Percentiles rank a stretch among this genome's conserved stretches.
These are phyloP conservation scores for Acacia melanoxylon DNA, from an alignment of 306 rosid species.

Conservation along the genomic window DNA sequence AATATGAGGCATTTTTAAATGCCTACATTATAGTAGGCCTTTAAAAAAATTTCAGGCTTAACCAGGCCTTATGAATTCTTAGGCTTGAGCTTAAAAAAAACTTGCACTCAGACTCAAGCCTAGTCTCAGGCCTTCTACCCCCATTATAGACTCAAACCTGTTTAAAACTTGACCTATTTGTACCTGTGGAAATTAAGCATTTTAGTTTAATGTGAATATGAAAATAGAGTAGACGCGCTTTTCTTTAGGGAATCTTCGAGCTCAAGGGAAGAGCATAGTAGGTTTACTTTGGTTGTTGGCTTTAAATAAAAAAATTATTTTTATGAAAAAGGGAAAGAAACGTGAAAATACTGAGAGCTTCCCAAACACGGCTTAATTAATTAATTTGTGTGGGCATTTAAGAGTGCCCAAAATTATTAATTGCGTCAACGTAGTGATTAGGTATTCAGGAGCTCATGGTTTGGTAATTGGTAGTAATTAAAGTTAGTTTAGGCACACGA, in stretches of 20 bases:
- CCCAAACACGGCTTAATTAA: background rate
- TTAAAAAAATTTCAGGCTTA: too few relatives aligned
- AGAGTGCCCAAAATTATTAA: background rate
- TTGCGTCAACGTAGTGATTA: background rate
- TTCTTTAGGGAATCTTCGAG: background rate
- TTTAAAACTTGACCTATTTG: too few relatives aligned
- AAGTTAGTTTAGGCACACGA: constrained; percentile 14
- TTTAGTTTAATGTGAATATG: too few relatives aligned
- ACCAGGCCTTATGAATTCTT: too few relatives aligned
- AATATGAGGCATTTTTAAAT: too few relatives aligned
- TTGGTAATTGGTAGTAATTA: constrained; percentile 17
- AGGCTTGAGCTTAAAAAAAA: too few relatives aligned
- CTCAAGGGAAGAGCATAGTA: background rate
- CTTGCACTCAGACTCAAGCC: too few relatives aligned
- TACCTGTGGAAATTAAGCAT: too few relatives aligned
- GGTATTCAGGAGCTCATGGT: background rate
- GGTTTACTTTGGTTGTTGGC: background rate
- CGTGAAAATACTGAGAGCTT: background rate
- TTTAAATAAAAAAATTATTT: background rate
- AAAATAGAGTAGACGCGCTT: background rate
- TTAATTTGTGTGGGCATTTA: background rate
- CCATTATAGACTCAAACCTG: too few relatives aligned
- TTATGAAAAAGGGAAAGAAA: background rate
- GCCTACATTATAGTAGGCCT: too few relatives aligned
- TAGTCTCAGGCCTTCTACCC: too few relatives aligned